These are phyloP conservation scores for Tricholoma sp. DNA, from an alignment of 768 basidiomycete genomes.

Conservation along the genomic window DNA sequence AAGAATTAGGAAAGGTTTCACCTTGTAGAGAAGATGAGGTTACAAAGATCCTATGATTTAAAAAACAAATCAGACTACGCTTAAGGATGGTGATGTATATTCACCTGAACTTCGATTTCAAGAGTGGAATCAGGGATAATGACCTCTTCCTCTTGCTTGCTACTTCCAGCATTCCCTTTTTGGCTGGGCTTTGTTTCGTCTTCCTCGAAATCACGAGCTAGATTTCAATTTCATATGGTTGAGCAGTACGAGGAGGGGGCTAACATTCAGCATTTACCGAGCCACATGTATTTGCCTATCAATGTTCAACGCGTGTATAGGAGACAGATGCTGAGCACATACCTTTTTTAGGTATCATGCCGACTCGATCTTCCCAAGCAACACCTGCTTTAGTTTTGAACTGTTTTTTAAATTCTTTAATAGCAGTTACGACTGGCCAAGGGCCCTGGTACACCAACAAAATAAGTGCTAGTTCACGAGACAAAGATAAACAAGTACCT, in stretches of 20 bases:
- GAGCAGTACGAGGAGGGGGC: background rate
- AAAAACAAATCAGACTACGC: background rate
- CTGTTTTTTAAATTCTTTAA: constrained; percentile 55
- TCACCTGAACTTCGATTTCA: constrained; percentile 39
- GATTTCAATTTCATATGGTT: no score
- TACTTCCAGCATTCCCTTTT: constrained; percentile 21
- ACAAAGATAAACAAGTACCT: constrained; percentile 26
- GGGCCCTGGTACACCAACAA: constrained; percentile 36
- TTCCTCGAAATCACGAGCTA: constrained; percentile 52
- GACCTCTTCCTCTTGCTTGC: constrained; percentile 25
- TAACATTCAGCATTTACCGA: constrained; percentile 30
- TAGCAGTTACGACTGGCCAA: constrained; percentile 31
- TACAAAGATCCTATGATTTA: constrained; percentile 34
- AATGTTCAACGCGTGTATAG: background rate
- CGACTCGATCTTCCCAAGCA: constrained; percentile 45
- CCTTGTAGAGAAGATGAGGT: constrained; percentile 49
- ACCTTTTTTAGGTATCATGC: constrained; percentile 51
- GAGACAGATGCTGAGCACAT: background rate
- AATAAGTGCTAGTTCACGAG: background rate
- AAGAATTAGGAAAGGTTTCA: constrained; percentile 13
- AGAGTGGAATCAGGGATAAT: constrained; percentile 45
- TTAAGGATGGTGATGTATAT: background rate
- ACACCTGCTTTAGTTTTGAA: constrained; percentile 50
- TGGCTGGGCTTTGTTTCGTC: constrained; percentile 27
- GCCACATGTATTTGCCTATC: constrained; percentile 55